phyloP scores from a whole-genome alignment of 2,329 filamentous ascomycete species.

The Hypocrella siamensis region DNA sequence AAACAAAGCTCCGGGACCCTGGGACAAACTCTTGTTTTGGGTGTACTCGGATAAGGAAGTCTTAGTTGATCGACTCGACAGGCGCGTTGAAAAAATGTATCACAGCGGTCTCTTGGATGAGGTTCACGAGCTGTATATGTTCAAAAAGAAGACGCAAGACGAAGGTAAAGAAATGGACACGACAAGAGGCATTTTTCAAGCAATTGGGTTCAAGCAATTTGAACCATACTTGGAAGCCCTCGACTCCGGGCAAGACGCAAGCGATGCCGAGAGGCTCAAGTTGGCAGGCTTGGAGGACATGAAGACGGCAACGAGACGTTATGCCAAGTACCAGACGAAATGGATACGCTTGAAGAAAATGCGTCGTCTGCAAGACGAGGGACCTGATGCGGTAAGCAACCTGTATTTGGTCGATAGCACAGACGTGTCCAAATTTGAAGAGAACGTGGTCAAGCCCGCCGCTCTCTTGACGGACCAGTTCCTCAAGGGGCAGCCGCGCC shows the following conservation, averaged over 20 bases:
- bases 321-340: constrained; percentile 67
- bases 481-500: constrained; percentile 38
- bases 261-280: constrained; percentile 39
- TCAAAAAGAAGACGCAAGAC: constrained; percentile 17
- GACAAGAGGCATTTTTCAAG: constrained; percentile 82
- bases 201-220: constrained; percentile 92
- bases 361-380: constrained; percentile 44
- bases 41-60: constrained; percentile 57
- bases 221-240: constrained; percentile 48
- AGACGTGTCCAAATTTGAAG: constrained; percentile 43
- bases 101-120: constrained; percentile 34
- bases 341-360: constrained; percentile 82
- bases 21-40: constrained; percentile 66
- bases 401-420: constrained; percentile 76
- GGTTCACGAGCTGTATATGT: constrained; percentile 27
- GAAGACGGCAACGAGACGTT: constrained; percentile 72
- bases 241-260: constrained; percentile 10
- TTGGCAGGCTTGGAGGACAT: constrained; percentile 53
- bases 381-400: constrained; percentile 30
- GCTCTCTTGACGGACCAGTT: constrained; percentile 46
- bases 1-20: constrained; percentile 12
- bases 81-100: constrained; percentile 75
- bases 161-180: constrained; percentile 47
- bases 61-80: constrained; percentile 56
- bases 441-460: constrained; percentile 51